Percentiles rank a stretch among this genome's conserved stretches.
phyloP scores from a whole-genome alignment of 805 yeast species.

The Ogataea nitratoaversa region DNA sequence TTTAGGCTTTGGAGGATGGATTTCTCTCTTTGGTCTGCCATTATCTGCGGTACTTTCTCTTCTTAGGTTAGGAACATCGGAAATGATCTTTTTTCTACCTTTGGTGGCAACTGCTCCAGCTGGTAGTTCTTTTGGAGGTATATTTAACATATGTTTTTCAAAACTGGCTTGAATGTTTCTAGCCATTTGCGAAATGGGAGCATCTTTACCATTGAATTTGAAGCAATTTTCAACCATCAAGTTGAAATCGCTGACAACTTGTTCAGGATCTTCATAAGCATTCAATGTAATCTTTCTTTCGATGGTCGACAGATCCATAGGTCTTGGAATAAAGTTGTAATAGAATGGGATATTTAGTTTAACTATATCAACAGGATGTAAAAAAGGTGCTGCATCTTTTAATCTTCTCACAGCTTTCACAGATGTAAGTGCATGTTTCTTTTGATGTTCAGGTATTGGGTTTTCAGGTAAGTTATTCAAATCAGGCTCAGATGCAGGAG shows the following conservation, averaged over 20 bases:
- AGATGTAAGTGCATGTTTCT: constrained; percentile 70
- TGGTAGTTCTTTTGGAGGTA: constrained; percentile 64
- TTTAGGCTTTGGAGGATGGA: constrained; percentile 94
- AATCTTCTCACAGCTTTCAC: constrained; percentile 84
- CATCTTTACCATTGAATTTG: constrained; percentile 77
- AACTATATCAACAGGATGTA: constrained; percentile 84
- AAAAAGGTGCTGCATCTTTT: constrained; percentile 88
- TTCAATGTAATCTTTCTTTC: constrained; percentile 70
- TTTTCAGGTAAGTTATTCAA: constrained; percentile 59
- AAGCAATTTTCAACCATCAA: constrained; percentile 81
- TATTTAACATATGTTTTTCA: constrained; percentile 86
- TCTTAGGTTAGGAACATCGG: constrained; percentile 61
- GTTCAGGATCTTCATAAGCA: constrained; percentile 69
- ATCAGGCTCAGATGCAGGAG: constrained; percentile 71
- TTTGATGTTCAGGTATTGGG: constrained; percentile 81
- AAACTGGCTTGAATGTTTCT: constrained; percentile 85
- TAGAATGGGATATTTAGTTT: constrained; percentile 89
- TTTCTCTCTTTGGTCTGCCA: constrained; percentile 91
- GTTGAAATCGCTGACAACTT: constrained; percentile 73
- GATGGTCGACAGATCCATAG: constrained; percentile 92
- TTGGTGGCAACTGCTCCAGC: constrained; percentile 24
- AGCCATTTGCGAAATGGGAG: constrained; percentile 89
- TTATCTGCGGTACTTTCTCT: constrained; percentile 62
- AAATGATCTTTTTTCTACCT: constrained; percentile 31
- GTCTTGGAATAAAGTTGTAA: constrained; percentile 74